A percentile compares a stretch with the other conserved stretches of the same genome.
Conservation (phyloP, 345 rosid species). For the Melaleuca alternifolia region DNA sequence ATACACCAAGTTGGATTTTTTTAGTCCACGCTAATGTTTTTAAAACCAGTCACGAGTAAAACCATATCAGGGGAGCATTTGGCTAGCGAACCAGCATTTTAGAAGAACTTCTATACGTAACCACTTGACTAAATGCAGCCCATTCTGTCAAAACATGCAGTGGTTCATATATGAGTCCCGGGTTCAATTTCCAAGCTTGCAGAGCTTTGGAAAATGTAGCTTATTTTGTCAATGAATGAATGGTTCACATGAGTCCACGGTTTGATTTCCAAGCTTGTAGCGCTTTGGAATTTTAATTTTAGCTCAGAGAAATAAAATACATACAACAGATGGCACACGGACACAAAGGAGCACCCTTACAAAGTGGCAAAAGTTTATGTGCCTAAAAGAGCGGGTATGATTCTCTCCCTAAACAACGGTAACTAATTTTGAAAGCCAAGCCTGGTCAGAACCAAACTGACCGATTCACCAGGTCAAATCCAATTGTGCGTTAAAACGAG, state of each 20-base stretch:
- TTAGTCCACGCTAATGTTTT: not conserved
- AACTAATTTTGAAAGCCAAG: not conserved
- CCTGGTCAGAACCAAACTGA: not conserved
- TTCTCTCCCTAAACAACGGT: too few relatives aligned
- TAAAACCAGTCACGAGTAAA: not conserved
- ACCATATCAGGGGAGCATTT: too few relatives aligned
- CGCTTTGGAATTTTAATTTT: not conserved
- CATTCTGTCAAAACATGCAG: not conserved
- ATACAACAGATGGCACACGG: not conserved
- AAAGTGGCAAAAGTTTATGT: not conserved
- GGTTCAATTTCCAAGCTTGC: not conserved
- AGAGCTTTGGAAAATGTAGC: not conserved
- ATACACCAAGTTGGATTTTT: too few relatives aligned
- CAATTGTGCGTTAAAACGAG: not conserved
- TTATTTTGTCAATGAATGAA: too few relatives aligned
- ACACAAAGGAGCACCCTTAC: not conserved
- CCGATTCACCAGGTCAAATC: not conserved
- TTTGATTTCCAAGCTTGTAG: too few relatives aligned
- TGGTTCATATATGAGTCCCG: not conserved
- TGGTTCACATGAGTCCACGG: too few relatives aligned
- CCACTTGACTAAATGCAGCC: not conserved
- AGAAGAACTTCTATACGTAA: not conserved
- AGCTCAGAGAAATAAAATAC: too few relatives aligned
- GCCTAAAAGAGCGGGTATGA: not conserved
- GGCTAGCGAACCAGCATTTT: not conserved